A percentile compares a stretch with the other conserved stretches of the same genome.
These are phyloP conservation scores for Lathyrus sativus DNA, from an alignment of 306 rosid genomes.

Conservation along the genomic window DNA sequence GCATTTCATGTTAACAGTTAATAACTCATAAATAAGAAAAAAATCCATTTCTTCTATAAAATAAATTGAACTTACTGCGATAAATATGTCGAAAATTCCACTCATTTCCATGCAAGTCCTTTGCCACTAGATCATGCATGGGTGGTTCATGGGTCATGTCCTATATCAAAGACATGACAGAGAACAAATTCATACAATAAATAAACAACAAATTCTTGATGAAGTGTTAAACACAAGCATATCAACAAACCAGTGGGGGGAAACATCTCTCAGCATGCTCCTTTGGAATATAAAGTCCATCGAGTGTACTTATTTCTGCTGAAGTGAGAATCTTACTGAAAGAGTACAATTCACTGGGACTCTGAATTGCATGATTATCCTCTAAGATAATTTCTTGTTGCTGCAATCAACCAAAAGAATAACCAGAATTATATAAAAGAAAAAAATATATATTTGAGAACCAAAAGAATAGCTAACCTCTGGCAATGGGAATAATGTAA, in stretches of 20 bases:
- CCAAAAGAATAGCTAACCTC: neutral
- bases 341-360: neutral
- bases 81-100: constrained; percentile 75
- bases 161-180: constrained; percentile 47
- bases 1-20: constrained; percentile 13
- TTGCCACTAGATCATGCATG: constrained; percentile 54
- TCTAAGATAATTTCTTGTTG: neutral
- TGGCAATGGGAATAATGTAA: constrained; percentile 53
- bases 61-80: constrained; percentile 53
- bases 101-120: constrained; percentile 68
- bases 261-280: neutral
- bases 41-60: neutral
- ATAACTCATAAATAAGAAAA: neutral
- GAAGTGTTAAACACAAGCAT: neutral
- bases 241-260: neutral
- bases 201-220: neutral
- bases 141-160: constrained; percentile 63
- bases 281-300: neutral
- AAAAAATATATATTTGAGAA: too few relatives aligned
- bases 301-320: neutral
- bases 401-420: neutral
- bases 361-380: neutral
- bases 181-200: neutral
- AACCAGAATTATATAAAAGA: neutral
- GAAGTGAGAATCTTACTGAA: neutral